Percentiles rank a stretch among this genome's conserved stretches.
Evolutionary conservation across 179 eudicot species (phyloP).

Genomic region (Gypsophila paniculata): DNA sequence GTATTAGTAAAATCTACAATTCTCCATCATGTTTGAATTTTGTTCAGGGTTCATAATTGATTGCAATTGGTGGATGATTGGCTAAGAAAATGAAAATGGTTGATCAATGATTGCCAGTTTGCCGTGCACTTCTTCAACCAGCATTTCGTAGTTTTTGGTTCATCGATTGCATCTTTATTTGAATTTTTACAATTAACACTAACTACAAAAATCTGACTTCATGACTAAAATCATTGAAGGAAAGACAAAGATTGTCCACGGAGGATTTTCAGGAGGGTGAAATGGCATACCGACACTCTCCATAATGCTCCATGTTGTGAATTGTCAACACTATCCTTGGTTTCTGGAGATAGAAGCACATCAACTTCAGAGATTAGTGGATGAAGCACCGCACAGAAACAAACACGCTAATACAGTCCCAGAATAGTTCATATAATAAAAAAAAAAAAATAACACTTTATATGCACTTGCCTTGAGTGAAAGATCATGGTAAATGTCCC

Average conservation of each 20-base stretch:
- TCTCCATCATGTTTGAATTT: neutral
- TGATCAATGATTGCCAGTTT: neutral
- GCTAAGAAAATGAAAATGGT: neutral
- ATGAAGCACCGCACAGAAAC: neutral
- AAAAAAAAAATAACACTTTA: neutral
- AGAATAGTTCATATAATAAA: neutral
- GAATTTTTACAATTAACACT: neutral
- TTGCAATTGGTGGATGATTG: neutral
- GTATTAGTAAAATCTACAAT: neutral
- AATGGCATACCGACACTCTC: slow-evolving; percentile 67
- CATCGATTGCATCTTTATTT: neutral
- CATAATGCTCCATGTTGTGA: slow-evolving; percentile 93
- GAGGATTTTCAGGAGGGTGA: neutral
- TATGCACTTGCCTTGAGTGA: slow-evolving; percentile 59
- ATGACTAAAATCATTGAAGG: slow-evolving; percentile 1
- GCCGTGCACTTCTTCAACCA: neutral
- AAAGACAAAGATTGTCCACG: neutral
- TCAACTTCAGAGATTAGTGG: slow-evolving; percentile 16
- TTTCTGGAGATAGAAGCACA: slow-evolving; percentile 42
- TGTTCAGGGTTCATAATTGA: neutral
- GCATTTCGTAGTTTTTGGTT: neutral
- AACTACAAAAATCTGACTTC: neutral
- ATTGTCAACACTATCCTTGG: slow-evolving; percentile 82
- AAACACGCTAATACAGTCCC: neutral
- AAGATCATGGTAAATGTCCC: slow-evolving; percentile 79